Percentiles rank a stretch among this genome's conserved stretches.
These are phyloP conservation scores for Zangia roseola DNA, from an alignment of 768 basidiomycete species.

Conservation along the genomic window DNA sequence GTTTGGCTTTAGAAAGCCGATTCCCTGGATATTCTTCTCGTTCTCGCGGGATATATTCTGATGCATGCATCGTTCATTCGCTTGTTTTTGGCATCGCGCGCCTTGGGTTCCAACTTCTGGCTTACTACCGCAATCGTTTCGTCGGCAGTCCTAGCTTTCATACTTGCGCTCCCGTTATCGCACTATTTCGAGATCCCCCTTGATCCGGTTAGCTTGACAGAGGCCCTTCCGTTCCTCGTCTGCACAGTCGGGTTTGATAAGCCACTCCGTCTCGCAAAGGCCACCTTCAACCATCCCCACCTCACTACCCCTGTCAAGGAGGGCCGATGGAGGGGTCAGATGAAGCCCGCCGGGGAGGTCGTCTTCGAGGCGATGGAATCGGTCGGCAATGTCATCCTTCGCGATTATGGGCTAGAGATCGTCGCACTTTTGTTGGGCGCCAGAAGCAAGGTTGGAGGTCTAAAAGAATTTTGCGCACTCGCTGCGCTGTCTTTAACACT, in stretches of 20 bases:
- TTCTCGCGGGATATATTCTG: constrained; percentile 88
- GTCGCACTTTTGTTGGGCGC: constrained; percentile 87
- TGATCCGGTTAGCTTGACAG: constrained; percentile 89
- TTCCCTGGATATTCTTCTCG: constrained; percentile 93
- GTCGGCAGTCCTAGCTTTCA: constrained; percentile 78
- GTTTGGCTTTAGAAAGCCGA: no score
- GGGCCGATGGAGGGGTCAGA: constrained; percentile 41
- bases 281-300: constrained; percentile 84
- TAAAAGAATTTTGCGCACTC: constrained; percentile 92
- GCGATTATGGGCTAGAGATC: constrained; percentile 93
- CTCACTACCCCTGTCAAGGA: constrained; percentile 39
- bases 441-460: constrained; percentile 79
- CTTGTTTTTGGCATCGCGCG: constrained; percentile 83
- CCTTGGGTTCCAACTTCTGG: constrained; percentile 77
- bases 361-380: constrained; percentile 80
- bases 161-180: constrained; percentile 77
- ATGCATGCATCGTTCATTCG: constrained; percentile 97
- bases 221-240: constrained; percentile 96
- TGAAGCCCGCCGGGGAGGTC: constrained; percentile 80
- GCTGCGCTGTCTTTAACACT: constrained; percentile 85
- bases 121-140: constrained; percentile 71
- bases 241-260: constrained; percentile 99
- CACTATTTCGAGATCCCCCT: constrained; percentile 81
- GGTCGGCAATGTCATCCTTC: constrained; percentile 80
- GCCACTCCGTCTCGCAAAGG: constrained; percentile 85